Base-by-base conservation (phyloP, 192 early-diverging fungal species). In the Backusella psychrophila region DNA sequence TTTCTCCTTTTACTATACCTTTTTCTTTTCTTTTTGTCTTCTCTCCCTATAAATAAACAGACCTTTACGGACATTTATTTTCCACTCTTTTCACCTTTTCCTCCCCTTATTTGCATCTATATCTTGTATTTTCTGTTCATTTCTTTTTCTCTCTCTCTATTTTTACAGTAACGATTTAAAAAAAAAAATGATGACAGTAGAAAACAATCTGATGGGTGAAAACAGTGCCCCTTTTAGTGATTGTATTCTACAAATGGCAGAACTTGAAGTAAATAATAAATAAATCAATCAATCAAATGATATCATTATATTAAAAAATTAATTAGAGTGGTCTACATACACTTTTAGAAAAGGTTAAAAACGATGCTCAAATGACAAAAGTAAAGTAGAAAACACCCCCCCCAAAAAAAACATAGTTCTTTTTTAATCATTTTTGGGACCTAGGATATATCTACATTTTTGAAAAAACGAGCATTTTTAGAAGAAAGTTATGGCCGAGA, bases 401-500 rank as follows among this genome's bases (percentile, higher is more conserved):
- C 33, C 31, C 1, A 33, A 33, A 33, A 33, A 33, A 33, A 3
- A 41, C 2, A 17, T 49, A 19, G 41, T 12, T 19, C 0, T 8
- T 29, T 4, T 44, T 23, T 23, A 21, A 34, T 34, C 33, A 23
- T 56, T 19, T 79, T 53, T 34, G 56, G 9, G 11, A 1, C 9
- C 12, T 73, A 92, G 89, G 93, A 99, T 75, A 85, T 92, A n/a
- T 85, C 90, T 11, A 69, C 80, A 3, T 98, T 99, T 76, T 83
- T 99, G 31, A 94, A 93, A 75, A 95, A 91, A 78, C 89, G 97
- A 14, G 94, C 97, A 3, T 81, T 85, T n/a, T 91, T 98, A 26
- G 97, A 99, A 75, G 96, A 95, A 75, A 94, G 97, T 49, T 98
- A 99, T 82, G 93, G 91, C 35, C 87, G 90, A 53, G 84, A 87